These are phyloP conservation scores for Naumovozyma baii DNA, from an alignment of 805 yeast species.

Conservation along the genomic window DNA sequence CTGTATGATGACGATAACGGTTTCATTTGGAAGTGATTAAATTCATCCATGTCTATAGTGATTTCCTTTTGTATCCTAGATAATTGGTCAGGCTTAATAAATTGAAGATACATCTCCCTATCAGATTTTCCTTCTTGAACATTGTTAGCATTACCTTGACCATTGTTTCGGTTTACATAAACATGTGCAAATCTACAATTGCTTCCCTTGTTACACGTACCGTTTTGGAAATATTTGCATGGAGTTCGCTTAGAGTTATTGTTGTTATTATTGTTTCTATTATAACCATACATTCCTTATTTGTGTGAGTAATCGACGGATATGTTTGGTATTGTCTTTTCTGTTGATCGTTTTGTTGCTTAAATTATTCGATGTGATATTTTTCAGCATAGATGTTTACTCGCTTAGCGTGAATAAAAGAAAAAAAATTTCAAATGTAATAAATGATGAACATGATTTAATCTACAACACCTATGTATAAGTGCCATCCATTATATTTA, in stretches of 20 bases:
- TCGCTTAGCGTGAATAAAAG: too few species aligned
- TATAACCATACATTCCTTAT: slow-evolving; percentile 1
- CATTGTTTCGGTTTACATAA: slow-evolving; percentile 11
- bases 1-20: slow-evolving; percentile 41
- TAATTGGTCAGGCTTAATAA: slow-evolving; percentile 18
- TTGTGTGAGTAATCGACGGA: too few species aligned
- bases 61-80: slow-evolving; percentile 25
- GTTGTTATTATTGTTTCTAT: background rate
- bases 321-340: too few species aligned
- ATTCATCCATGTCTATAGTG: slow-evolving; percentile 14
- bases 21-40: slow-evolving; percentile 18
- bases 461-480: background rate
- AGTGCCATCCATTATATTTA: background rate
- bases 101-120: slow-evolving; percentile 14
- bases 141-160: slow-evolving; percentile 6
- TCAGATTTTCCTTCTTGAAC: slow-evolving; percentile 6
- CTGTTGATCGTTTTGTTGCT: too few species aligned
- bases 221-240: slow-evolving; percentile 38
- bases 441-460: too few species aligned
- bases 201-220: slow-evolving; percentile 36
- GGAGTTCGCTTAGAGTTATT: slow-evolving; percentile 24
- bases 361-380: too few species aligned
- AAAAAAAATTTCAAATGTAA: too few species aligned
- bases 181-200: slow-evolving; percentile 38
- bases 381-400: too few species aligned